Base-by-base conservation (phyloP, 257 asterid species). In the Salvia splendens region DNA sequence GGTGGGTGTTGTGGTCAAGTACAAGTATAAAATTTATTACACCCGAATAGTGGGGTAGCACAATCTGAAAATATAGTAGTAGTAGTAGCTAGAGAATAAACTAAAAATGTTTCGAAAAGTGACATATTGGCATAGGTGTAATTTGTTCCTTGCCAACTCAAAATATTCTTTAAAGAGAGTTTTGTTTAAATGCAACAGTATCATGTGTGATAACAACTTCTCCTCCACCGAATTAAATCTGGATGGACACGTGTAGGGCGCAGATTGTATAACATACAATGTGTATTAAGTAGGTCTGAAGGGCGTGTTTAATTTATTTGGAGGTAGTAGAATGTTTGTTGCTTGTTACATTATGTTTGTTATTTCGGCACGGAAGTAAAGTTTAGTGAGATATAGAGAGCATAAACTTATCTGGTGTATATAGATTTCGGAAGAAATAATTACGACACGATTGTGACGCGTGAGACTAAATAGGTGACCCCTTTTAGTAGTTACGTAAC, bases 41-140 rank as follows among this genome's bases (percentile, higher is more conserved):
- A 67, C 47, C 50, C 57, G 58, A 33, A 33, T 67, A 9, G 75
- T 72, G 75, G 71, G 80, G 68, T 56, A 63, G 68, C 71, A 62
- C 74, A 41, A 4, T 63, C 53, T 6, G 46, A 46, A 63, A 60
- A 48, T 24, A 4, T 70, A 5, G 70, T 70, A 47, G 61, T 17
- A 0, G 50, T 71, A 49, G 17, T 43, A 24, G 36, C 45, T 32
- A 1, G 8, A 5, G 1, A 8, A 35, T 24, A 1, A 35, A 35
- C 1, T 3, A 8, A 24, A 67, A 73, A 61, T 42, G 1, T 28
- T 43, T 38, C 41, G 70, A 67, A 30, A 71, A 53, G 63, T 33
- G 75, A 72, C 72, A 1, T n/a, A 5, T 66, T 17, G 35, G 46
- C 56, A 4, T 48, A 63, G 53, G 64, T 74, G 47, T 16, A 5